These are phyloP conservation scores for Leccinum broughii DNA, from an alignment of 768 basidiomycete genomes.

Conservation along the genomic window DNA sequence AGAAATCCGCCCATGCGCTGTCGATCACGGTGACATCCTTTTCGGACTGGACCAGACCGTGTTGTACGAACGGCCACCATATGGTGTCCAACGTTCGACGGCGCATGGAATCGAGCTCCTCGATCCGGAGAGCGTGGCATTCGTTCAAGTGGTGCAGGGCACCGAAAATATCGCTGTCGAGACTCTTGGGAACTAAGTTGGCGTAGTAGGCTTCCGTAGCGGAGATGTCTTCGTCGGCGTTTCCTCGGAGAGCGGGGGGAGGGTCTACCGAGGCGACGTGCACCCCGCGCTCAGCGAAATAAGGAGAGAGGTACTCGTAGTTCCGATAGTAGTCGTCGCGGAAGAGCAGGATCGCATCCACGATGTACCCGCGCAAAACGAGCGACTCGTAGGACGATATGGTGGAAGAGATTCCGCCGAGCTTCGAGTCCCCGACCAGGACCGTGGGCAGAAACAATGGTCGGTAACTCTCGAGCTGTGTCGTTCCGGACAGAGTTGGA, in stretches of 20 bases:
- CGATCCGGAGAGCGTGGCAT: conserved; percentile 64
- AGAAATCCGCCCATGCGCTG: conserved; percentile 85
- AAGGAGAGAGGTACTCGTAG: conserved; percentile 74
- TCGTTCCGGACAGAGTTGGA: conserved; percentile 77
- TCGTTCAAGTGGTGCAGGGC: conserved; percentile 60
- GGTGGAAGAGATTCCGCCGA: conserved; percentile 93
- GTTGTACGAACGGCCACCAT: conserved; percentile 99
- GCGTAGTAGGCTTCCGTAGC: conserved; percentile 76
- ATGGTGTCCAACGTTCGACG: conserved; percentile 71
- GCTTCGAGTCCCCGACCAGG: conserved; percentile 82
- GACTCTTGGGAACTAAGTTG: conserved; percentile 38
- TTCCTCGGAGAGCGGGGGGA: conserved; percentile 54
- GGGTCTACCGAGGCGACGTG: conserved; percentile 52
- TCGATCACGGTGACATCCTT: conserved; percentile 88
- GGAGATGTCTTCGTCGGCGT: conserved; percentile 45
- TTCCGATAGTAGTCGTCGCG: conserved; percentile 87
- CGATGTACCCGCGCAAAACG: conserved; percentile 81
- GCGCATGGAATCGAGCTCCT: conserved; percentile 77
- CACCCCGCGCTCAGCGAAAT: conserved; percentile 74
- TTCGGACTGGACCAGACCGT: conserved; percentile 64
- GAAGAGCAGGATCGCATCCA: conserved; percentile 84
- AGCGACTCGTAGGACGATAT: conserved; percentile 93
- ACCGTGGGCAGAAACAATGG: conserved; percentile 86
- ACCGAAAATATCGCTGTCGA: conserved; percentile 41
- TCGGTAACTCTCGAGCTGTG: conserved; percentile 84